These are phyloP conservation scores for Alternaria sp. DNA, from an alignment of 2,329 filamentous ascomycete species.

Conservation along the genomic window DNA sequence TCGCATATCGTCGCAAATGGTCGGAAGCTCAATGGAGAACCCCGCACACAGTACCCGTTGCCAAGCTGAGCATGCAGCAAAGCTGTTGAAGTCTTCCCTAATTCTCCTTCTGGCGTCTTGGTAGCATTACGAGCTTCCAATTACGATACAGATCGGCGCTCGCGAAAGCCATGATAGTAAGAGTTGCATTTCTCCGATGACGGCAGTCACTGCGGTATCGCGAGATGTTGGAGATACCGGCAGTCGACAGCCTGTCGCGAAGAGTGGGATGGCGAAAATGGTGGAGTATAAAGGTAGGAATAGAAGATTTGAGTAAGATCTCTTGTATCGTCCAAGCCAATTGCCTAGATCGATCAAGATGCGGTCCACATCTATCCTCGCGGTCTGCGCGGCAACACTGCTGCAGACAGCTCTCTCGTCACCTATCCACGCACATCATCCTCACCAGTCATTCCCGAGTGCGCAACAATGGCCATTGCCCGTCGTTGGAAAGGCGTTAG, in stretches of 20 bases:
- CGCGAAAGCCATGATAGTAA: conserved; percentile 5
- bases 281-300: background rate
- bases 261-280: conserved; percentile 13
- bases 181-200: conserved; percentile 10
- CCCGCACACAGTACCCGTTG: conserved; percentile 14
- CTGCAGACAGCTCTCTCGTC: conserved; percentile 14
- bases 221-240: conserved; percentile 16
- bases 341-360: conserved; percentile 6
- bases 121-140: conserved; percentile 26
- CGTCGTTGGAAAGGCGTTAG: conserved; percentile 35
- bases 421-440: conserved; percentile 19
- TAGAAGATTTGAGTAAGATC: background rate
- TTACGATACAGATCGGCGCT: conserved; percentile 19
- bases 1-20: background rate
- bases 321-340: background rate
- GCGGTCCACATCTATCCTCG: conserved; percentile 12
- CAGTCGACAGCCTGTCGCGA: conserved; percentile 1
- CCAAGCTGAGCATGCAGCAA: conserved; percentile 13
- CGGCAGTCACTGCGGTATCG: conserved; percentile 8
- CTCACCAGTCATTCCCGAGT: conserved; percentile 17
- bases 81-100: conserved; percentile 1
- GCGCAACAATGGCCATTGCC: conserved; percentile 46
- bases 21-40: conserved; percentile 4
- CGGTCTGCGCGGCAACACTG: conserved; percentile 9
- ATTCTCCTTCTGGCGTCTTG: conserved; percentile 17